Base-by-base conservation (phyloP, 2,329 filamentous ascomycete species). In the Penicillium olsonii region DNA sequence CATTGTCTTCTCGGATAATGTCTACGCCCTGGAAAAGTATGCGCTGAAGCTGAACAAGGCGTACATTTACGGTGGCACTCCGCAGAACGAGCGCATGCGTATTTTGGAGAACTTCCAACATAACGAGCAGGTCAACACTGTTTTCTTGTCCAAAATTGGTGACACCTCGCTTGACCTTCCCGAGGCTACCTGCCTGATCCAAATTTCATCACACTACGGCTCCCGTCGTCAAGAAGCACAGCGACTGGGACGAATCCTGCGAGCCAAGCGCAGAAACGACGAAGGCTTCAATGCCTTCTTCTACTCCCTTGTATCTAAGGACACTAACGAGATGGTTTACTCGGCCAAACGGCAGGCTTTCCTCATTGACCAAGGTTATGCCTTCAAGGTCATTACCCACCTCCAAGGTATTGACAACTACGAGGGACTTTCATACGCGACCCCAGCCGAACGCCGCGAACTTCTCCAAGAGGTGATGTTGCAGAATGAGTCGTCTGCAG, bases 271-370 rank as follows among this genome's bases (percentile, higher is more conserved):
- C 15, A 83, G 94, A 68, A 97, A 96, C 62, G 94, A 99, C 61
- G 94, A 97, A 69, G 94, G 94, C 7, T 99, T 99, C 72, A 99
- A 99, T 67, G 94, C 94, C 0, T 99, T 97, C 72, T 99, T 99
- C 77, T 99, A 99, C 74, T 95, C 90, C 0, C 81, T 99, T 1
- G 94, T 99, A 3, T 95, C 90, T 5, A 97, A 97, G 69, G 94
- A 99, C 67, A 99, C 94, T 0, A 87, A 92, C 54, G 94, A 99
- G 70, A 97, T 99, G 92, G 94, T 86, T 68, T 99, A 96, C 70
- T 96, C 92, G 0, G 92, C 91, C 4, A 97, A 96, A 72, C 84
- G 94, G 9, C 94, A 99, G 71, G 92, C 94, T 1, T 99, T 99
- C 75, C 79, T 99, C 1, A 92, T 99, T 18, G 94, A 99, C 59